phyloP scores from a whole-genome alignment of 495 filamentous ascomycete species.

The Penicillium bovifimosum region DNA sequence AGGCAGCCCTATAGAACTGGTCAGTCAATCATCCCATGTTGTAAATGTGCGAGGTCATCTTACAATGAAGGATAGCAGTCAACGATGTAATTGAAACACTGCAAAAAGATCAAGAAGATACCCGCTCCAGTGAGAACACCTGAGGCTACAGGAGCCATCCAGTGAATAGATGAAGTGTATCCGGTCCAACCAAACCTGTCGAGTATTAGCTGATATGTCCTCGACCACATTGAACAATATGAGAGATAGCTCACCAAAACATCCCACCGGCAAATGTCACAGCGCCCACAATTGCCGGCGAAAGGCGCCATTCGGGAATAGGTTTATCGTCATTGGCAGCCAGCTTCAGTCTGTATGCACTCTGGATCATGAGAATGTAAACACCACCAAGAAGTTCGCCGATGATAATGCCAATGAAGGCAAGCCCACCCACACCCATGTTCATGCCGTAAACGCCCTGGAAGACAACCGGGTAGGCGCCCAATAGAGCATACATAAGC shows the following conservation, averaged over 20 bases:
- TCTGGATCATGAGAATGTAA: constrained; percentile 19
- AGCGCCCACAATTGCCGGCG: constrained; percentile 43
- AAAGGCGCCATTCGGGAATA: constrained; percentile 32
- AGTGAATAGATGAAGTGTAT: constrained; percentile 24
- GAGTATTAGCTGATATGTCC: neutral
- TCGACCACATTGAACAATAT: neutral
- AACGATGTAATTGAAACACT: constrained; percentile 32
- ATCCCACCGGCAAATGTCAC: constrained; percentile 44
- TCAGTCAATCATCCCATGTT: neutral
- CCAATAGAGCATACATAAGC: constrained; percentile 27
- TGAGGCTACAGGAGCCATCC: constrained; percentile 26
- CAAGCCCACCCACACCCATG: constrained; percentile 23
- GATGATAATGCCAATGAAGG: constrained; percentile 30
- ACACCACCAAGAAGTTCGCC: constrained; percentile 21
- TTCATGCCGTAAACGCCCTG: constrained; percentile 25
- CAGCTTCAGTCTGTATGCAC: constrained; percentile 23
- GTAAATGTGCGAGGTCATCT: constrained; percentile 1
- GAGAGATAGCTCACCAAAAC: constrained; percentile 39
- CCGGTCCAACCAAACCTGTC: constrained; percentile 36
- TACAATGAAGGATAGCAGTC: constrained; percentile 56
- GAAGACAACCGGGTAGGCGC: constrained; percentile 32
- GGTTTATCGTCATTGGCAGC: constrained; percentile 22
- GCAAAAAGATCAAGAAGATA: constrained; percentile 28
- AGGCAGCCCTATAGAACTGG: constrained; percentile 53
- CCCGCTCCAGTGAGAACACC: constrained; percentile 26